Conservation (phyloP, 352 stramenopile genomes). For the Saprolegnia parasitica region DNA sequence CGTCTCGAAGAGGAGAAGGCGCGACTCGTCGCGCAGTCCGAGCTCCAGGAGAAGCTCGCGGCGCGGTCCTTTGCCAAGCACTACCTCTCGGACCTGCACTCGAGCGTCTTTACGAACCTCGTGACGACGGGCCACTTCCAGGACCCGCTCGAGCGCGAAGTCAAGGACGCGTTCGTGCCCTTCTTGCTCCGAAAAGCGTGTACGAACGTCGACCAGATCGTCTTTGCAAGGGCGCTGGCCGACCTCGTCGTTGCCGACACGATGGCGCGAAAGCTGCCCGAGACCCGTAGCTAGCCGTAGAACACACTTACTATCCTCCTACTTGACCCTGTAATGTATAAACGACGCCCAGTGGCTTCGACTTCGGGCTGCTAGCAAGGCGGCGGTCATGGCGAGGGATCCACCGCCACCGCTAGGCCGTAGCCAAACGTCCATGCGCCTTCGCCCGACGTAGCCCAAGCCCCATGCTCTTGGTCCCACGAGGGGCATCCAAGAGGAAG, state of each 20-base stretch:
- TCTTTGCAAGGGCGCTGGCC: slow-evolving; percentile 15
- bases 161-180: slow-evolving; percentile 79
- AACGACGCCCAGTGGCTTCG: background rate
- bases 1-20: slow-evolving; percentile 77
- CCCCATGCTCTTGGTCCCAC: too few relatives aligned
- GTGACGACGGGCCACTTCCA: slow-evolving; percentile 85
- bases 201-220: slow-evolving; percentile 26
- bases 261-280: background rate
- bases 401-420: too few relatives aligned
- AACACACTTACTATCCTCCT: background rate
- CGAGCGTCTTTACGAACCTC: slow-evolving; percentile 82
- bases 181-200: slow-evolving; percentile 25
- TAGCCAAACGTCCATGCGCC: too few relatives aligned
- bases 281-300: background rate
- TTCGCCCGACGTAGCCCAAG: too few relatives aligned
- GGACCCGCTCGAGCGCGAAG: slow-evolving; percentile 81
- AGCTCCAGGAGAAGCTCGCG: slow-evolving; percentile 91
- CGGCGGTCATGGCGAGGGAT: too few relatives aligned
- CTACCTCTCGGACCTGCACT: slow-evolving; percentile 85
- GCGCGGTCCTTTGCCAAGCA: slow-evolving; percentile 83
- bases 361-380: too few relatives aligned
- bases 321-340: background rate
- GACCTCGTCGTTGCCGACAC: slow-evolving; percentile 13
- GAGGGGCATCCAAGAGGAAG: too few relatives aligned
- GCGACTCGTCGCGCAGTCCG: slow-evolving; percentile 60